These are phyloP conservation scores for Neckera pumila DNA, from an alignment of 225 moss, liverwort and hornwort species.

Conservation along the genomic window DNA sequence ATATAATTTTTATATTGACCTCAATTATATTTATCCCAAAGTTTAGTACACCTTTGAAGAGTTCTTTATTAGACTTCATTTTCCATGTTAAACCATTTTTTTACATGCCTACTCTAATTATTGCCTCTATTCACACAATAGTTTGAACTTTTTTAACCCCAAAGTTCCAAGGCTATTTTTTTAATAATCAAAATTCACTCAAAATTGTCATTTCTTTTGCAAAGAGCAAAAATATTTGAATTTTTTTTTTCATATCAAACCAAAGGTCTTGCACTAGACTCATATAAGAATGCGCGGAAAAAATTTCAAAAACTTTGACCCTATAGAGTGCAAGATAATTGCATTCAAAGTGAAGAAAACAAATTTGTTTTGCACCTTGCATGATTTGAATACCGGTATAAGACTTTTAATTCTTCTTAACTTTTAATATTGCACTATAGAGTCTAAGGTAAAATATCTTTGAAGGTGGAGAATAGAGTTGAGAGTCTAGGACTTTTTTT, in stretches of 20 bases:
- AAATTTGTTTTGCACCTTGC: accelerated
- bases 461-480: neutral
- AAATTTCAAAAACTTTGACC: neutral
- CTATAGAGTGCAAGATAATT: neutral
- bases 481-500: neutral
- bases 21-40: neutral
- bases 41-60: neutral
- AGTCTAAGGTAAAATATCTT: neutral
- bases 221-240: neutral
- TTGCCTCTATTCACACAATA: neutral
- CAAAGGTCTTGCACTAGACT: neutral
- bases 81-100: accelerated
- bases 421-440: neutral
- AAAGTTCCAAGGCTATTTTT: accelerated
- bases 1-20: neutral
- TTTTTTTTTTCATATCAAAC: neutral
- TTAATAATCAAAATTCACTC: neutral
- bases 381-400: neutral
- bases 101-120: neutral
- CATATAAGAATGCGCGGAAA: accelerated
- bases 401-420: neutral
- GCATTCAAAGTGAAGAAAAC: neutral
- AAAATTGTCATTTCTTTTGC: neutral
- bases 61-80: neutral
- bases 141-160: accelerated